These are phyloP conservation scores for Leucosporidium yakuticum DNA, from an alignment of 768 basidiomycete species.

Conservation along the genomic window DNA sequence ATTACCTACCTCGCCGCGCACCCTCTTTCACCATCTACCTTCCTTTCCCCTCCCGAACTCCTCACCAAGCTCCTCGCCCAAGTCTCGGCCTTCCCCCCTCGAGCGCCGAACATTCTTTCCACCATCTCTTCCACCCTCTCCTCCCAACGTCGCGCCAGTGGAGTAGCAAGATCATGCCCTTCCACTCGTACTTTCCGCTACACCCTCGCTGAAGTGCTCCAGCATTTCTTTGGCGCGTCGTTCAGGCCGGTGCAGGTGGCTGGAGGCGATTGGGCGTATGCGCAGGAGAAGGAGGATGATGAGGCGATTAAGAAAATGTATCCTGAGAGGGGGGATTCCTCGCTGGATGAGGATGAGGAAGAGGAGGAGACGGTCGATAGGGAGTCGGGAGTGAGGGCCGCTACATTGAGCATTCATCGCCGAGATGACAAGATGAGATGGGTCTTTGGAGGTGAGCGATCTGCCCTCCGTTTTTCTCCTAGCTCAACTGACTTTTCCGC, in stretches of 20 bases:
- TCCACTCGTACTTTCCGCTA: not conserved
- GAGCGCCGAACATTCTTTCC: not conserved
- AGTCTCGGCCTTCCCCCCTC: not conserved
- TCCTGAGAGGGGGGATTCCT: no score
- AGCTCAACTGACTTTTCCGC: not conserved
- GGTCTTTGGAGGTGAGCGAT: conserved; percentile 5
- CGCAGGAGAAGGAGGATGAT: not conserved
- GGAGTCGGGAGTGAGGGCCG: not conserved
- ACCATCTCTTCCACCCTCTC: conserved; percentile 5
- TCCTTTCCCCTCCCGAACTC: not conserved
- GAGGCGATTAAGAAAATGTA: not conserved
- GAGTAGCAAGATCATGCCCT: no score
- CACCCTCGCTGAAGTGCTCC: conserved; percentile 10
- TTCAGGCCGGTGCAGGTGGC: not conserved
- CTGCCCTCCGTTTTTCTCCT: not conserved
- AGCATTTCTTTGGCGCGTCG: conserved; percentile 7
- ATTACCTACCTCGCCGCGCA: not conserved
- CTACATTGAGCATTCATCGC: not conserved
- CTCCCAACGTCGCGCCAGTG: not conserved
- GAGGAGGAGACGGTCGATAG: not conserved
- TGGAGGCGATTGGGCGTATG: not conserved
- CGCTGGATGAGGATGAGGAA: not conserved
- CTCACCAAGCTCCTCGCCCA: conserved; percentile 1
- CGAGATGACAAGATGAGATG: conserved; percentile 11
- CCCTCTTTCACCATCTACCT: not conserved